These are phyloP conservation scores for Microglena sp. DNA, from an alignment of 139 green algal species.

Conservation along the genomic window DNA sequence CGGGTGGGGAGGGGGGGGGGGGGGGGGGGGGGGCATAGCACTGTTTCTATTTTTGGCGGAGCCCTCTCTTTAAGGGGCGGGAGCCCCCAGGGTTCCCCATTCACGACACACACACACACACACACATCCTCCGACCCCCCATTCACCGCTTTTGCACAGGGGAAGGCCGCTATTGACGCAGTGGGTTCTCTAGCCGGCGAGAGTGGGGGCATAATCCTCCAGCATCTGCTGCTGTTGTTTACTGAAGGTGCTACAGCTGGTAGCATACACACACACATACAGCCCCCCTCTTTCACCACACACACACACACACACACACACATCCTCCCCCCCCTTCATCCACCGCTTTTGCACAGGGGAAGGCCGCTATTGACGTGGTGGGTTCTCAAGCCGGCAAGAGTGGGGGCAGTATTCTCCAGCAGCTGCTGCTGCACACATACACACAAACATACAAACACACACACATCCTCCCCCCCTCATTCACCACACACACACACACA, in stretches of 20 bases:
- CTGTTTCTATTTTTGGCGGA: no score
- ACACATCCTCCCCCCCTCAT: no score
- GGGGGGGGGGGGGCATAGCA: no score
- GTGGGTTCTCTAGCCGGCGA: conserved; percentile 27
- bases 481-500: no score
- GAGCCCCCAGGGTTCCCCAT: no score
- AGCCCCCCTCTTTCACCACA: conserved; percentile 4
- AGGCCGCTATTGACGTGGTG: conserved; percentile 90
- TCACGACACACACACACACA: neutral
- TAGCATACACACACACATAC: neutral
- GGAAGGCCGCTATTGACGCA: conserved; percentile 92
- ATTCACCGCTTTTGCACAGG: conserved; percentile 70
- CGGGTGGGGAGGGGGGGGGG: no score
- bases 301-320: neutral
- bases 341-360: conserved; percentile 84
- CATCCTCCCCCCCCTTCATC: conserved; percentile 35
- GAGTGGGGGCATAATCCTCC: conserved; percentile 44
- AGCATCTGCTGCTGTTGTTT: no score
- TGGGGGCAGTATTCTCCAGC: conserved; percentile 54
- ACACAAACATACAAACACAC: no score
- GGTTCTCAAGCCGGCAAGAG: conserved; percentile 15
- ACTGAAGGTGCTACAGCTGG: no score
- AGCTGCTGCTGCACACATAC: no score
- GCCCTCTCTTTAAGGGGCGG: no score
- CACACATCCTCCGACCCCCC: conserved; percentile 33